Evolutionary conservation across 2,329 filamentous ascomycete genomes (phyloP).

Genomic region (Exutisphaerella laricina): DNA sequence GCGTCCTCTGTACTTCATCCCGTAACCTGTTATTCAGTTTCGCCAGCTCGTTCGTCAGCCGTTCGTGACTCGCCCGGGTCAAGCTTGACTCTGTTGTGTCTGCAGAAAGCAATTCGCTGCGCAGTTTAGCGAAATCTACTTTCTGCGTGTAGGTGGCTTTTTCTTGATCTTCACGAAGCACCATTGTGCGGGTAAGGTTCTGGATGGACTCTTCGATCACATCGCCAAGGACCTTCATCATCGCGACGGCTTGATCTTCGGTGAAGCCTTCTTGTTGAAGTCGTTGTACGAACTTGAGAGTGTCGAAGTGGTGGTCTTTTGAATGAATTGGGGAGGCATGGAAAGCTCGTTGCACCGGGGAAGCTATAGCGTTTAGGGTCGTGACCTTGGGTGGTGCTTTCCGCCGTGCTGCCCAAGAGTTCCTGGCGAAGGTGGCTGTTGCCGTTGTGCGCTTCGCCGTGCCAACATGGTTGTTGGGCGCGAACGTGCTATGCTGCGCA

Average conservation of each 20-base stretch:
- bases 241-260: constrained; percentile 90
- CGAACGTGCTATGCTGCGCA: constrained; percentile 13
- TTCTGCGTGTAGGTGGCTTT: constrained; percentile 76
- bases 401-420: constrained; percentile 17
- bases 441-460: constrained; percentile 15
- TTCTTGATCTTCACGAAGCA: constrained; percentile 86
- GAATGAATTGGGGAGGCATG: constrained; percentile 57
- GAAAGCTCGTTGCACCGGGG: constrained; percentile 44
- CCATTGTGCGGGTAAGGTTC: constrained; percentile 96
- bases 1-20: constrained; percentile 90
- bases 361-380: constrained; percentile 7
- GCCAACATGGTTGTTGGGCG: constrained; percentile 3
- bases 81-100: constrained; percentile 87
- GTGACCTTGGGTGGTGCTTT: constrained; percentile 2
- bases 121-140: constrained; percentile 95
- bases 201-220: constrained; percentile 98
- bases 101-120: constrained; percentile 84
- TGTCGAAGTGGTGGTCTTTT: constrained; percentile 95
- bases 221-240: constrained; percentile 96
- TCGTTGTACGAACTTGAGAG: constrained; percentile 90
- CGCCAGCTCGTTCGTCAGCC: constrained; percentile 86
- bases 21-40: constrained; percentile 84
- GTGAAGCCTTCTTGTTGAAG: constrained; percentile 89
- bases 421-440: constrained; percentile 19
- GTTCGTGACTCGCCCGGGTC: constrained; percentile 84